Conservation (phyloP, 192 early-diverging fungal genomes). For the Rhizophagus sp. region DNA sequence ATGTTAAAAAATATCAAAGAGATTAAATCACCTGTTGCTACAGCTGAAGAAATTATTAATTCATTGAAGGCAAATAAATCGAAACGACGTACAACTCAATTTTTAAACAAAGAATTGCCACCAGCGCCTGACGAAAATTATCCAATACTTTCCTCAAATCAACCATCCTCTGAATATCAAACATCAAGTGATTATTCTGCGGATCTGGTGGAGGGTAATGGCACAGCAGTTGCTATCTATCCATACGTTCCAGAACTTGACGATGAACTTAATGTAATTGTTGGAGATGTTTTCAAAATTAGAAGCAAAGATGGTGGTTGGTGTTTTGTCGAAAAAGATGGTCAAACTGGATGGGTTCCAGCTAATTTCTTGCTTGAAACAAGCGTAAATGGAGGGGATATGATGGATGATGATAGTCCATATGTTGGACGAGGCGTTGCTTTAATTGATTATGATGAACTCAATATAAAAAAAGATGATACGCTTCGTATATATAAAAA, state of each 20-base stretch:
- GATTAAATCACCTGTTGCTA: conserved; percentile 45
- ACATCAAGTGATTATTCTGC: conserved; percentile 8
- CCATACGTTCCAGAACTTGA: conserved; percentile 58
- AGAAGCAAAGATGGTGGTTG: conserved; percentile 57
- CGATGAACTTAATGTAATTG: conserved; percentile 61
- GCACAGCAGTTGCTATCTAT: conserved; percentile 59
- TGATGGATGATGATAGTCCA: conserved; percentile 33
- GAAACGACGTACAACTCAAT: conserved; percentile 22
- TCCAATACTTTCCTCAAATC: neutral
- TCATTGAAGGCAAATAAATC: conserved; percentile 28
- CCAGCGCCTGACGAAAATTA: conserved; percentile 15
- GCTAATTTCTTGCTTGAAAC: conserved; percentile 53
- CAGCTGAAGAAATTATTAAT: conserved; percentile 12
- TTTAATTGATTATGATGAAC: conserved; percentile 60
- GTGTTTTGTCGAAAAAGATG: conserved; percentile 60
- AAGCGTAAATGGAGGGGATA: conserved; percentile 45
- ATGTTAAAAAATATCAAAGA: conserved; percentile 64
- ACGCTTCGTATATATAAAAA: conserved; percentile 42
- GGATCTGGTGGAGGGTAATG: conserved; percentile 40
- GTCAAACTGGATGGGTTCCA: conserved; percentile 60
- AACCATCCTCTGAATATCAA: neutral
- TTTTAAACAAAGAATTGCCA: conserved; percentile 31
- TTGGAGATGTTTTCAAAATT: conserved; percentile 65
- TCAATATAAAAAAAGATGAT: conserved; percentile 56
- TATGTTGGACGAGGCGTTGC: conserved; percentile 46